Evolutionary conservation across 768 basidiomycete genomes (phyloP), one percentile per base, ranked within the genome.

Genomic region (Kwoniella pini): DNA sequence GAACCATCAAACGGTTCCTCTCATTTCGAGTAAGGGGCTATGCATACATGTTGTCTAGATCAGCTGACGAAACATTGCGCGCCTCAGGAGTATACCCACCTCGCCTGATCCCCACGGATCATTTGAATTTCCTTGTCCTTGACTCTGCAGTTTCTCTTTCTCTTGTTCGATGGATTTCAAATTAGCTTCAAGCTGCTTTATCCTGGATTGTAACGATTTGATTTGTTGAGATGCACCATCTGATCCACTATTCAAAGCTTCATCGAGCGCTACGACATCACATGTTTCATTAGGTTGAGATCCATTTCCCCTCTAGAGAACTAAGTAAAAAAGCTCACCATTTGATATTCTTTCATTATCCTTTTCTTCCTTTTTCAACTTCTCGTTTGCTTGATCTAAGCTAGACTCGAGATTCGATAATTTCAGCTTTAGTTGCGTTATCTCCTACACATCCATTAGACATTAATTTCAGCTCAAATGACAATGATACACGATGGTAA

Each of bases 341-440:
- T 72, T 70, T 50, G 74, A 68, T 45, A 77, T 59, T 4, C 63
- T 58, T 30, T 63, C 62, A 4, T 65, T 74, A 27, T 75, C 71
- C 43, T 71, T 77, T 26, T 77, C 72, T 28, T 70, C 63, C 52
- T 57, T 62, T 52, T 67, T 72, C 7, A 69, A 49, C 42, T 64
- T 69, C 9, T 71, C 67, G 17, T 63, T 63, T 1, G 73, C 64
- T 11, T 58, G 53, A 4, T 54, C 40, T 22, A 75, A 33, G 13
- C 70, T 69, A 0, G 73, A 63, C 49, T 79, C 75, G 11, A 74
- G 65, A 50, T 77, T 79, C 5, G 68, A 61, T n/a, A 74, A 51
- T 33, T 68, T 65, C 38, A 77, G 57, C 10, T 67, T 52, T 19
- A 71, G 42, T 13, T 66, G 60, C 11, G 57, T 46, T 3, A 79